Evolutionary conservation across 176 grass and related monocot species (phyloP).

Genomic region (Aegilops sharonensis): DNA sequence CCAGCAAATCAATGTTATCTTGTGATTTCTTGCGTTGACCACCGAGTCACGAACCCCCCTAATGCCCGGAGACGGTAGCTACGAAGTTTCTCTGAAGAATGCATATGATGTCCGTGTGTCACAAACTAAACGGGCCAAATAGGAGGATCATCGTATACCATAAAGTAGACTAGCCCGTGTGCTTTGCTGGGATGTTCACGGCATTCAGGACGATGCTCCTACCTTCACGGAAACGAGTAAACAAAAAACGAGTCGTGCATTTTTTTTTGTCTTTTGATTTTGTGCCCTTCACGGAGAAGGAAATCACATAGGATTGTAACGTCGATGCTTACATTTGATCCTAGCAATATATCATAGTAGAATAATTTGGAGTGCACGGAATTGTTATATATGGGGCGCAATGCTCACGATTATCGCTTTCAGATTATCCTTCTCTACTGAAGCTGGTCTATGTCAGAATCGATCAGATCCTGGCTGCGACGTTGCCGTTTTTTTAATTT

Average conservation of each 20-base stretch:
- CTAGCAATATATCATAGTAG: not conserved
- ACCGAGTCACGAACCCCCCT: not conserved
- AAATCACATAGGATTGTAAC: not conserved
- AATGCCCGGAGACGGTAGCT: not conserved
- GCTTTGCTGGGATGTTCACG: not conserved
- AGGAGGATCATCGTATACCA: not conserved
- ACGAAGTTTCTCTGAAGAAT: not conserved
- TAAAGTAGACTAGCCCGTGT: not conserved
- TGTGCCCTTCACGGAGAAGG: too few species aligned
- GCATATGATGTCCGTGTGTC: not conserved
- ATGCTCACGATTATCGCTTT: not conserved
- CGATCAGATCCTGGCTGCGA: not conserved
- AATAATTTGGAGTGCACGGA: constrained; percentile 13
- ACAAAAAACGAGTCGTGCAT: not conserved
- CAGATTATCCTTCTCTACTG: not conserved
- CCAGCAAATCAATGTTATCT: constrained; percentile 17
- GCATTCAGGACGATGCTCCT: not conserved
- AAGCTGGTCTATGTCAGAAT: not conserved
- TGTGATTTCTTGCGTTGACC: constrained; percentile 5
- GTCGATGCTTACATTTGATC: not conserved
- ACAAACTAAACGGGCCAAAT: not conserved
- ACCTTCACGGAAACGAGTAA: not conserved
- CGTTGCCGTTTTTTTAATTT: not conserved
- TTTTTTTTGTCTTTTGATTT: not conserved
- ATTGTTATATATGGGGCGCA: not conserved